phyloP scores from a whole-genome alignment of 805 yeast species.

The Saccharomycopsis fermentans region DNA sequence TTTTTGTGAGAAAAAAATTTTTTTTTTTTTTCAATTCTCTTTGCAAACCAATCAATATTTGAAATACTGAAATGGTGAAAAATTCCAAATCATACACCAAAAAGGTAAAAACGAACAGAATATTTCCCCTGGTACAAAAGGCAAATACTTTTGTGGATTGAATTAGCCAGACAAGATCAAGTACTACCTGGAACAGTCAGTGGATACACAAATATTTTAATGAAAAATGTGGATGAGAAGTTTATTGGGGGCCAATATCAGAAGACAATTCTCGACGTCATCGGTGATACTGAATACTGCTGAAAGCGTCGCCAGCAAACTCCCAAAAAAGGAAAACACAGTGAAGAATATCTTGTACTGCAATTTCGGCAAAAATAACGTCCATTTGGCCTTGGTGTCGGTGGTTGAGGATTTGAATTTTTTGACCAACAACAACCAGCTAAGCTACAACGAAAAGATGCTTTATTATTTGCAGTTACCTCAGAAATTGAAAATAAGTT shows the following conservation, averaged over 20 bases:
- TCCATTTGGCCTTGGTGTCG: conserved; percentile 65
- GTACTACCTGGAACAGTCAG: no score
- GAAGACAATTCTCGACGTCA: not conserved
- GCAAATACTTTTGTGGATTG: no score
- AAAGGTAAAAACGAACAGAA: no score
- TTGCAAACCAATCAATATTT: not conserved
- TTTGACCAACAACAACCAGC: conserved; percentile 42
- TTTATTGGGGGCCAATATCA: not conserved
- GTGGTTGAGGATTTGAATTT: conserved; percentile 56
- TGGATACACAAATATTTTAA: no score
- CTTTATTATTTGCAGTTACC: conserved; percentile 71
- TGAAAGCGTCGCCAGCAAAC: not conserved
- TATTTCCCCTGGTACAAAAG: no score
- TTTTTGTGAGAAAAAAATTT: not conserved
- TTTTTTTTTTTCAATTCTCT: not conserved
- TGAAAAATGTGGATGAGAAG: not conserved
- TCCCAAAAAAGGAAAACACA: conserved; percentile 1
- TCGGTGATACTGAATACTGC: not conserved
- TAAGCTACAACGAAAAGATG: conserved; percentile 58
- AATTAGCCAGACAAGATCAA: no score
- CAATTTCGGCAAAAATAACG: conserved; percentile 71
- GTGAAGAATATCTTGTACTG: conserved; percentile 71
- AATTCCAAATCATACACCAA: no score
- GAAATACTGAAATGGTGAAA: not conserved
- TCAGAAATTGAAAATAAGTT: conserved; percentile 56